Conservation (phyloP, 2,329 filamentous ascomycete genomes). For the Polytolypa hystricis region DNA sequence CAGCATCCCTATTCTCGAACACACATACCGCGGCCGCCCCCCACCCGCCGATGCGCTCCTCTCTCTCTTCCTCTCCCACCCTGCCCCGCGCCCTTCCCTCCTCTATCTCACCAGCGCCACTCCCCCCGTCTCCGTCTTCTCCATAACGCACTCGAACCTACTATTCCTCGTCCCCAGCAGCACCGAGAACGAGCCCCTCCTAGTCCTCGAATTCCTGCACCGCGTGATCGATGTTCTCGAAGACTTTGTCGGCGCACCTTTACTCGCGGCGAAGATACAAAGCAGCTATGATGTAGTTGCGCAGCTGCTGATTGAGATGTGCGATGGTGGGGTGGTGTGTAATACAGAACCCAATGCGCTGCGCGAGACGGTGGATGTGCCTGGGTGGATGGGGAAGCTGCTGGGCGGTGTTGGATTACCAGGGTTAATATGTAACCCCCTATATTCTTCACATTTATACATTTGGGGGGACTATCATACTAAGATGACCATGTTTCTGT, state of each 20-base stretch:
- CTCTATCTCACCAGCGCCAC: slow-evolving; percentile 73
- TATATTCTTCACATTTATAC: background rate
- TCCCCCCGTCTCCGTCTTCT: slow-evolving; percentile 82
- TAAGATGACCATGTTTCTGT: background rate
- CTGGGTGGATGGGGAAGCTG: slow-evolving; percentile 79
- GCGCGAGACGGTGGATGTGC: slow-evolving; percentile 81
- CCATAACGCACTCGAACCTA: slow-evolving; percentile 73
- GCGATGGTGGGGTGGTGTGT: slow-evolving; percentile 77
- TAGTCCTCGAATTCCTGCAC: slow-evolving; percentile 89
- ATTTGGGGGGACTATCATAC: slow-evolving; percentile 1
- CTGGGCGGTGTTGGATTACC: slow-evolving; percentile 79
- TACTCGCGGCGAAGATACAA: slow-evolving; percentile 79
- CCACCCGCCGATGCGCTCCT: slow-evolving; percentile 66
- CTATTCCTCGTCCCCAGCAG: slow-evolving; percentile 79
- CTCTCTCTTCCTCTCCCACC: slow-evolving; percentile 75
- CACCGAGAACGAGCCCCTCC: slow-evolving; percentile 74
- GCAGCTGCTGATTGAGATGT: slow-evolving; percentile 90
- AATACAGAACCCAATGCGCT: slow-evolving; percentile 91
- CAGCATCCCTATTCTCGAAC: slow-evolving; percentile 75
- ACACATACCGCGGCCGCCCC: slow-evolving; percentile 75
- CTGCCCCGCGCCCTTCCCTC: slow-evolving; percentile 69
- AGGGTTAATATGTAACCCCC: slow-evolving; percentile 43
- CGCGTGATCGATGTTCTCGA: slow-evolving; percentile 85
- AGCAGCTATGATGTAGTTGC: slow-evolving; percentile 85
- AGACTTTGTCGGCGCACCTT: slow-evolving; percentile 81